Evolutionary conservation across 2,329 filamentous ascomycete genomes (phyloP).

Genomic region (Ophiostoma sp.): DNA sequence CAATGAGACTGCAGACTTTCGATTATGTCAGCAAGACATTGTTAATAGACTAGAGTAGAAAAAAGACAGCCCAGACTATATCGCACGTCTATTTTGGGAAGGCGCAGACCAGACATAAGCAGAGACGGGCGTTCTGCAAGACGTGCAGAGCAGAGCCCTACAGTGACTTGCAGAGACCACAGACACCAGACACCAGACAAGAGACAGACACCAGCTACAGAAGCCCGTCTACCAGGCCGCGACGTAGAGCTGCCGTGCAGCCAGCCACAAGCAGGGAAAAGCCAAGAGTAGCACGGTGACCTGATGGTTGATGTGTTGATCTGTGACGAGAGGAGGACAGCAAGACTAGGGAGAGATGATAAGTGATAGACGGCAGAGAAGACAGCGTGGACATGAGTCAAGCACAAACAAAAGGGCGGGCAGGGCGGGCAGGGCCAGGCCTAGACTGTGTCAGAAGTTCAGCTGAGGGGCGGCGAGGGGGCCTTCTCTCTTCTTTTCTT

Average conservation of each 20-base stretch:
- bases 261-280: neutral
- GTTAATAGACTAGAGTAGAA: neutral
- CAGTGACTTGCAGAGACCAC: neutral
- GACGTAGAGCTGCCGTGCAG: neutral
- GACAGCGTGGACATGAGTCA: no score
- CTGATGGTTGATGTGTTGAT: neutral
- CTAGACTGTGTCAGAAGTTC: no score
- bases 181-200: neutral
- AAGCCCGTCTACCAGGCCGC: constrained; percentile 2
- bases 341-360: no score
- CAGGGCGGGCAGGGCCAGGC: no score
- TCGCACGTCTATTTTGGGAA: constrained; percentile 6
- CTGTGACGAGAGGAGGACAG: no score
- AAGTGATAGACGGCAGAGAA: no score
- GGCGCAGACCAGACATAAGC: neutral
- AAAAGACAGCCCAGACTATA: neutral
- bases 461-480: no score
- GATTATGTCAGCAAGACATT: neutral
- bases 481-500: no score
- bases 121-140: neutral
- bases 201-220: neutral
- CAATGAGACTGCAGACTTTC: neutral
- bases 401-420: no score
- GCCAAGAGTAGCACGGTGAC: neutral
- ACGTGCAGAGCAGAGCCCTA: no score